Evolutionary conservation across 495 filamentous ascomycete species (phyloP), one percentile per base, ranked within the genome.

Genomic region (Sordaria brevicollis): DNA sequence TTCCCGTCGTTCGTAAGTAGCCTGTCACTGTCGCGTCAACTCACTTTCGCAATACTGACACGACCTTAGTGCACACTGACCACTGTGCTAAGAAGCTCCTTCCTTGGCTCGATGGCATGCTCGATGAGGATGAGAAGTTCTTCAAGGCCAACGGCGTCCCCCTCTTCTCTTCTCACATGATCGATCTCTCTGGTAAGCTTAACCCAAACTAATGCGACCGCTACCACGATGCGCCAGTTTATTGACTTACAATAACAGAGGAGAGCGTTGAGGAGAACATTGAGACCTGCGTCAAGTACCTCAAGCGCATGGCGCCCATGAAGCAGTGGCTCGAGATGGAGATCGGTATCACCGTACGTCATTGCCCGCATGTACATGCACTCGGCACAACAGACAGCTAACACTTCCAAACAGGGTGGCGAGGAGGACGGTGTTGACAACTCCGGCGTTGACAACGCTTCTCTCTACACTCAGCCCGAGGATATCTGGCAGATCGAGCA

Each of bases 291-390:
- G 91, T 90, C 77, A 87, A 89, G 77, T 97, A 98, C 86, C 86
- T 97, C 39, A 90, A 96, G 88, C 89, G 94, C 72, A 91, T 89
- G 72, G 91, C 92, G 41, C 93, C 93, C 68, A 91, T 97, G 92
- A 97, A 96, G 85, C 93, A 97, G 81, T 99, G 93, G 92, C 87
- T 99, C 68, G 95, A 99, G 87, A 99, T 98, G 95, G 92, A 94
- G 72, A 78, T 80, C 38, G 76, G 78, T 21, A 78, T 80, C 72
- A 77, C 78, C 19, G 65, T 68, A 15, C 25, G 43, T 21, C 36
- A n/a, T 67, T 33, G 10, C 9, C 31, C n/a, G 0, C 34, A 31
- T 57, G 49, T 13, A 19, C 31, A 21, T 35, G 8, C 65, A n/a
- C 49, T 39, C 10, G 25, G 17, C 66, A 68, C 36, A 66, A 57